These are phyloP conservation scores for Populus davidiana DNA, from an alignment of 345 rosid genomes.

Conservation along the genomic window DNA sequence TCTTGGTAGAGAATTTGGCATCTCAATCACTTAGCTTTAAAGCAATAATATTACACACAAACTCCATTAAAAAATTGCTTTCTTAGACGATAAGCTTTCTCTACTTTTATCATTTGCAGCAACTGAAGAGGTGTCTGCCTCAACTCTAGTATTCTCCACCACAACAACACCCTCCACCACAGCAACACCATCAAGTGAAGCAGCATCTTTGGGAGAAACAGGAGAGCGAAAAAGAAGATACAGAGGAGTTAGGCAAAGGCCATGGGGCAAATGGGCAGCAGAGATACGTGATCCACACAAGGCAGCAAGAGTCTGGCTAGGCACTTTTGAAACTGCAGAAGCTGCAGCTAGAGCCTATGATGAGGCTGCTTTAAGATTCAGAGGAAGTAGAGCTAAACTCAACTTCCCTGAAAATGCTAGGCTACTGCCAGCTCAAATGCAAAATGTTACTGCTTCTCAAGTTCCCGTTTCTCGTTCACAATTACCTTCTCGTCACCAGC, in stretches of 20 bases:
- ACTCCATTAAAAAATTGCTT: neutral
- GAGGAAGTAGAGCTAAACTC: slow-evolving; percentile 77
- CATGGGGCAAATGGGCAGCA: slow-evolving; percentile 94
- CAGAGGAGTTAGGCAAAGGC: slow-evolving; percentile 87
- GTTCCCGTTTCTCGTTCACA: slow-evolving; percentile 14
- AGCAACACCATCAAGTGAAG: slow-evolving; percentile 9
- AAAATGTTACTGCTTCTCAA: slow-evolving; percentile 25
- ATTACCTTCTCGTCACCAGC: slow-evolving; percentile 5
- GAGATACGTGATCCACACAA: slow-evolving; percentile 86
- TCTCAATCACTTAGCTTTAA: slow-evolving; percentile 13
- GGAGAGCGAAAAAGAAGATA: slow-evolving; percentile 56
- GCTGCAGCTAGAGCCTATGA: slow-evolving; percentile 91
- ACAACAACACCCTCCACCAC: slow-evolving; percentile 9
- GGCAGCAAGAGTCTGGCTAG: slow-evolving; percentile 84
- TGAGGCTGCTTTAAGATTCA: slow-evolving; percentile 77
- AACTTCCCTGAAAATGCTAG: slow-evolving; percentile 75
- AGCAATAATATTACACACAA: neutral
- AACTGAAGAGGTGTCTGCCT: slow-evolving; percentile 27
- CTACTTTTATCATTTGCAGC: slow-evolving; percentile 8
- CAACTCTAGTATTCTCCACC: slow-evolving; percentile 7
- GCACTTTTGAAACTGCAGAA: slow-evolving; percentile 81
- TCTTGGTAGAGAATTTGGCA: neutral
- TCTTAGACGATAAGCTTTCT: neutral
- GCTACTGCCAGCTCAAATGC: slow-evolving; percentile 7
- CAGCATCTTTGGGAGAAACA: slow-evolving; percentile 28